Base-by-base conservation (phyloP, 768 basidiomycete genomes). In the Chalciporus piperatus region DNA sequence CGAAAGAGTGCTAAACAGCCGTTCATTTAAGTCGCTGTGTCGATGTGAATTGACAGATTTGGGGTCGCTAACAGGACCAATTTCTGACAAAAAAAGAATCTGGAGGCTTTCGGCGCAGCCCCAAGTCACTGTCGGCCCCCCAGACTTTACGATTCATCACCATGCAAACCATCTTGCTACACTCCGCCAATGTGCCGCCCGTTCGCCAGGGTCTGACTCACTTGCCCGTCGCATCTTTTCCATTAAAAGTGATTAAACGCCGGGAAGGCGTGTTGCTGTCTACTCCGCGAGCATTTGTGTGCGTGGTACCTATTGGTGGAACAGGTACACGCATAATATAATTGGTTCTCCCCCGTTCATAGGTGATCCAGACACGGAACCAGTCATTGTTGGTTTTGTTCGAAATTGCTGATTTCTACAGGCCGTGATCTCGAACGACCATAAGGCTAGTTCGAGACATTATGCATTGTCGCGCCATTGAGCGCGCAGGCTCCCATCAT, bases 1-100 rank as follows among this genome's bases (percentile, higher is more conserved):
- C n/a, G n/a, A n/a, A n/a, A n/a, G n/a, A n/a, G n/a, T n/a, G n/a
- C n/a, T n/a, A n/a, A n/a, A n/a, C n/a, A n/a, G n/a, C n/a, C n/a
- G n/a, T n/a, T n/a, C n/a, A n/a, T n/a, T n/a, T n/a, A n/a, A n/a
- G n/a, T n/a, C n/a, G n/a, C n/a, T n/a, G n/a, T n/a, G n/a, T n/a
- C n/a, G n/a, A n/a, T n/a, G n/a, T n/a, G 45, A 39, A 12, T 12
- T 68, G 66, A 68, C 66, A 68, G 68, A 59, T 67, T 70, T 70
- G 56, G 66, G 66, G 66, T 61, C 54, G 44, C 47, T 25, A 41
- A 41, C 46, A 49, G n/a, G 19, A 51, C 43, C 52, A 22, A 22
- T 22, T 22, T 22, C 22, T 22, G n/a, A n/a, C n/a, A n/a, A n/a
- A n/a, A n/a, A n/a, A n/a, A n/a, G n/a, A n/a, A n/a, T n/a, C n/a